Base-by-base conservation (phyloP, 2,329 filamentous ascomycete species). In the Cercospora sojina region DNA sequence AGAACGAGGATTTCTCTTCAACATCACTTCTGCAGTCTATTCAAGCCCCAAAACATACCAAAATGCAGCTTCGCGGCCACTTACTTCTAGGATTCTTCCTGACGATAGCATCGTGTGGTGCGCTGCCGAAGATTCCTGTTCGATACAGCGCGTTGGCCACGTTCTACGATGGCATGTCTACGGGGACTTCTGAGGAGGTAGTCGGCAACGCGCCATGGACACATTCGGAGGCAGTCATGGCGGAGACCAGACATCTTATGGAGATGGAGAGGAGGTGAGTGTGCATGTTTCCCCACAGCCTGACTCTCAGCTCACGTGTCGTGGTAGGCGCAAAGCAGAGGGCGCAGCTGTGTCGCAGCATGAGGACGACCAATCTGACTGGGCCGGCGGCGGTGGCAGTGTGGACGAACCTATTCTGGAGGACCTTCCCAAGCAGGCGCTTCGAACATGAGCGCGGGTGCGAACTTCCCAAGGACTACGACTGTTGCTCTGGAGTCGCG, bases 221-320 rank as follows among this genome's bases (percentile, higher is more conserved):
- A n/a, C 53, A 57, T 57, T 57, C 53, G 29, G 53, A 57, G n/a
- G 53, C 53, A 9, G 53, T 57, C 29, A 57, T 57, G 53, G 27
- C 27, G 3, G 53, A 57, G 53, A 57, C 53, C 4, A 31, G 53
- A 23, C 35, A 12, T 7, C 31, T 57, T 1, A 57, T 57, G 27
- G 53, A 31, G 53, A 16, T 32, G n/a, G 27, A 32, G 53, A 35
- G 16, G 18, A 20, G 3, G 53, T 57, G 25, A 10, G 27, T 18
- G 27, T 20, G n/a, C 49, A 18, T 18, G 10, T 25, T 18, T 25
- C 7, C 20, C 3, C 18, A 6, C n/a, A 43, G 13, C 35, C 38
- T n/a, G 38, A 7, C 6, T 3, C 16, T 16, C 5, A 51, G 23
- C 47, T 51, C 20, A 51, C 47, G 23, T 1, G 13, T 27, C 12